These are phyloP conservation scores for Endotrypanum monterogeii DNA, from an alignment of 208 protist genomes.

Conservation along the genomic window DNA sequence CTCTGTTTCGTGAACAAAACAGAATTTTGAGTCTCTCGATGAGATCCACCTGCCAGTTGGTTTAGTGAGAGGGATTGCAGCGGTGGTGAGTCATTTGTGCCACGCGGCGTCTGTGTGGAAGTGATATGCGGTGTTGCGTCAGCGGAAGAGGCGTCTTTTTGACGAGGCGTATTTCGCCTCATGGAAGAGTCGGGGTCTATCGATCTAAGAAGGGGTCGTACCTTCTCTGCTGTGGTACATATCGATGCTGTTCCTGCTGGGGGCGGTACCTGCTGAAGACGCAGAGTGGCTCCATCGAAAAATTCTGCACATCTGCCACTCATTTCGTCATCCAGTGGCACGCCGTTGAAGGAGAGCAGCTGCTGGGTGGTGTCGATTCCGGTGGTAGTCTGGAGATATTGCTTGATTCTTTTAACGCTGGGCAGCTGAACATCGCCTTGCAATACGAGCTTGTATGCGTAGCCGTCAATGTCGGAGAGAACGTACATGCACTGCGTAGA, in stretches of 20 bases:
- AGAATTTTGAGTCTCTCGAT: neutral
- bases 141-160: too few relatives aligned
- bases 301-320: slow-evolving; percentile 57
- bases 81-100: neutral
- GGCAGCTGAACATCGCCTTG: slow-evolving; percentile 63
- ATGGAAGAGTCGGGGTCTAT: neutral
- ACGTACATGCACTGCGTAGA: slow-evolving; percentile 49
- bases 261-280: slow-evolving; percentile 35
- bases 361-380: slow-evolving; percentile 50
- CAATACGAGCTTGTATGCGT: slow-evolving; percentile 85
- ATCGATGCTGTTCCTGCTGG: neutral
- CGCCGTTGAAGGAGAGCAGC: slow-evolving; percentile 54
- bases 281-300: slow-evolving; percentile 55
- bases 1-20: neutral
- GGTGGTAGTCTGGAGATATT: slow-evolving; percentile 66
- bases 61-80: neutral
- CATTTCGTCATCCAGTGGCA: slow-evolving; percentile 31
- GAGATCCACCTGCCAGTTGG: neutral
- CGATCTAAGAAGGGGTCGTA: neutral
- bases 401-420: slow-evolving; percentile 57
- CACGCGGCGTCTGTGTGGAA: neutral
- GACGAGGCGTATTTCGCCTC: neutral
- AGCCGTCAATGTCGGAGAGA: slow-evolving; percentile 71
- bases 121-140: neutral
- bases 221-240: neutral